Conservation (phyloP, 441 rosid species). For the Populus tomentosa region DNA sequence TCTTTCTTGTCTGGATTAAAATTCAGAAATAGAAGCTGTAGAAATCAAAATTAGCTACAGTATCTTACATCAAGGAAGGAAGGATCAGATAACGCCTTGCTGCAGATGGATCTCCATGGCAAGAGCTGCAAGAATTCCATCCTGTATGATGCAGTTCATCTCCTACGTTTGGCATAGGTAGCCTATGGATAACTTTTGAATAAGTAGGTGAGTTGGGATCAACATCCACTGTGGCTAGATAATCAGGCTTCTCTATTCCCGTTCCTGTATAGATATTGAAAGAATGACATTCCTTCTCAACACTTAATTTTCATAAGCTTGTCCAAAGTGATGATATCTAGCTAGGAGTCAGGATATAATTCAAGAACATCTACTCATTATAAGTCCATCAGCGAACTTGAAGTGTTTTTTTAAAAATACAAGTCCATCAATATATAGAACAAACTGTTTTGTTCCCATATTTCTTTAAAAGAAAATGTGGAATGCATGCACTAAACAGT, state of each 20-base stretch:
- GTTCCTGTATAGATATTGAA: constrained; percentile 47
- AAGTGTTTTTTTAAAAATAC: background rate
- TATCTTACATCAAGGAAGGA: constrained; percentile 65
- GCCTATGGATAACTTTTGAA: constrained; percentile 73
- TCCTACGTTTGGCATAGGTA: constrained; percentile 61
- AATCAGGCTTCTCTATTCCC: constrained; percentile 75
- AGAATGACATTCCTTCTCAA: background rate
- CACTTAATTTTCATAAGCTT: background rate
- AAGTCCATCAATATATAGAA: background rate
- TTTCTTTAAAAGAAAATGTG: too few species aligned
- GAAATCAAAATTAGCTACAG: background rate
- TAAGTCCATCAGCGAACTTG: background rate
- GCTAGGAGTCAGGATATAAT: background rate
- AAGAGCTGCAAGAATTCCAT: constrained; percentile 93
- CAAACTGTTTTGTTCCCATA: background rate
- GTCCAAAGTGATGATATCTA: background rate
- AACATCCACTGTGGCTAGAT: constrained; percentile 71
- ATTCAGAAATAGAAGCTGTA: background rate
- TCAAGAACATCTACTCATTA: background rate
- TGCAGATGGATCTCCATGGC: constrained; percentile 78
- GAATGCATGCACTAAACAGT: background rate
- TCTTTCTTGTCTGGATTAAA: background rate
- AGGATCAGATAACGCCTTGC: constrained; percentile 60
- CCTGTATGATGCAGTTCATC: constrained; percentile 95
- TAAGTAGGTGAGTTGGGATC: constrained; percentile 71